A percentile compares a stretch with the other conserved stretches of the same genome.
phyloP scores from a whole-genome alignment of 192 early-diverging fungal genomes.

The Linnemannia elongata region DNA sequence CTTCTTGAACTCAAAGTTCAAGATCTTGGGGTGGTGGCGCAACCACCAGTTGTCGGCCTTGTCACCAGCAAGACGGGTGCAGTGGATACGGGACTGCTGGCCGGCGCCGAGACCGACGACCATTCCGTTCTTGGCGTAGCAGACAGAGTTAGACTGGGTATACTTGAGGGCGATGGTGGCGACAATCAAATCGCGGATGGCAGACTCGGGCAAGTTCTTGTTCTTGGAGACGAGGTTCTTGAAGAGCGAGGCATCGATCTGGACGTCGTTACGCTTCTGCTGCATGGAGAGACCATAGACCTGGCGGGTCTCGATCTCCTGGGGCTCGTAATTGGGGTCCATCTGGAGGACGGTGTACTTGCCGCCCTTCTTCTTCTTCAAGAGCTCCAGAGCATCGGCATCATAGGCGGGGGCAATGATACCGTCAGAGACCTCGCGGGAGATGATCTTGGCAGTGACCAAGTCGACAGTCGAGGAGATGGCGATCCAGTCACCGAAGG shows the following conservation, averaged over 20 bases:
- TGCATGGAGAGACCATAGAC: constrained; percentile 94
- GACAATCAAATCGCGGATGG: constrained; percentile 90
- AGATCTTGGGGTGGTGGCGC: constrained; percentile 96
- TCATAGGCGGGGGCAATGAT: constrained; percentile 95
- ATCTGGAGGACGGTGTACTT: constrained; percentile 97
- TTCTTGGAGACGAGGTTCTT: constrained; percentile 90
- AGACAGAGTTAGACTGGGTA: constrained; percentile 99
- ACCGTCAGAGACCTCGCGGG: constrained; percentile 97
- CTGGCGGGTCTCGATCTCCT: constrained; percentile 87
- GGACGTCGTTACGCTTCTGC: constrained; percentile 92
- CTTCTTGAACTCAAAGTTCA: constrained; percentile 90
- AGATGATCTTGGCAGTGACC: constrained; percentile 95
- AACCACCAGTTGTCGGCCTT: constrained; percentile 99
- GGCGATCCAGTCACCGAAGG: constrained; percentile 99
- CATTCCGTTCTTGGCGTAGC: constrained; percentile 98
- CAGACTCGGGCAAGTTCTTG: constrained; percentile 74
- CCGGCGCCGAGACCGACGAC: constrained; percentile 97
- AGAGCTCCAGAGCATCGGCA: constrained; percentile 87
- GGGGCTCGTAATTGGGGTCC: constrained; percentile 92
- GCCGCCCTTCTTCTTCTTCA: constrained; percentile 96
- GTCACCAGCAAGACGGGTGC: constrained; percentile 98
- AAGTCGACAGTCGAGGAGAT: constrained; percentile 91
- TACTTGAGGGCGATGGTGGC: constrained; percentile 99
- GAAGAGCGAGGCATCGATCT: constrained; percentile 84
- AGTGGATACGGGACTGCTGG: constrained; percentile 99